Base-by-base conservation (phyloP, 2,329 filamentous ascomycete genomes). In the Torrubiellomyces zombiae region DNA sequence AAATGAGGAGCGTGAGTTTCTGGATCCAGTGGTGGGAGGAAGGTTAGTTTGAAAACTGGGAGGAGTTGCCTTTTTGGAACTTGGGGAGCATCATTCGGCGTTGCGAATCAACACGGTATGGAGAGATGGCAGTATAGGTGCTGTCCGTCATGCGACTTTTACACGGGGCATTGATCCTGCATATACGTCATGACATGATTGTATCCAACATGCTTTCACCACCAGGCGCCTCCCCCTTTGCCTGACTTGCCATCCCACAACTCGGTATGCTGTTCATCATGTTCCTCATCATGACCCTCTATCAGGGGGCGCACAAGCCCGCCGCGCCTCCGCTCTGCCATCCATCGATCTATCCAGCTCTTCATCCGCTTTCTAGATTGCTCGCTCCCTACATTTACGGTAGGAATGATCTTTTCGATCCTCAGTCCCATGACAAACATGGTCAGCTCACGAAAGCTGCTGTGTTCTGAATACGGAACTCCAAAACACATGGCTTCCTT, bases 391-490 rank as follows among this genome's bases (percentile, higher is more conserved):
- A 75, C 65, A 29, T 98, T 95, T 4, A 98, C 89, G 0, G 89
- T 98, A 0, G 89, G 89, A 10, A 98, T 76, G 6, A 98, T 68
- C 50, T 75, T 80, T 34, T 86, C 83, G 35, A 98, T 91, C 28
- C 79, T 59, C 47, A 98, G 47, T 12, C 75, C 69, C 60, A 89
- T 89, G 37, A 86, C 69, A 44, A 98, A 98, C 66, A 95, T 75
- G 1, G 82, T 86, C 44, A 98, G 51, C 56, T 98, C 89, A 20
- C 86, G 65, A 44, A 98, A 98, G 32, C 80, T 91, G 47, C 79
- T 89, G 48, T 98, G 89, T 54, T 98, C 89, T 25, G 76, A 85
- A 46, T 98, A 98, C 3, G 89, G 89, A 3, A 95, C 89, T 1
- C 82, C 85, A 38, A 91, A 93, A 47, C 83, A 94, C 47, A 77